These are phyloP conservation scores for Phytophthora constricta DNA, from an alignment of 352 stramenopile genomes.

Conservation along the genomic window DNA sequence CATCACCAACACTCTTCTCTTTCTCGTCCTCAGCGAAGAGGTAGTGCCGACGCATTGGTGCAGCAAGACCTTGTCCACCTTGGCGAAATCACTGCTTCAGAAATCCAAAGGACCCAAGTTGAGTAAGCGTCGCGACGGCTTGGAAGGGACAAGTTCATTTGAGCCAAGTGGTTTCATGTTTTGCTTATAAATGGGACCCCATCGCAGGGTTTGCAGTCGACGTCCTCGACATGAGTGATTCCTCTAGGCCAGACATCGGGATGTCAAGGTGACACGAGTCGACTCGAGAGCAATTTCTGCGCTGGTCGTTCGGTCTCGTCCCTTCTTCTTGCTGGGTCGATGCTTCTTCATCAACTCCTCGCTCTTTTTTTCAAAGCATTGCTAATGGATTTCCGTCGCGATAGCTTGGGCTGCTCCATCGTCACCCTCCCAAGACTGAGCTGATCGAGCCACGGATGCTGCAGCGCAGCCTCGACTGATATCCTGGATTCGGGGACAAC, in stretches of 20 bases:
- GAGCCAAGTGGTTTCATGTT: conserved; percentile 20
- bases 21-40: conserved; percentile 65
- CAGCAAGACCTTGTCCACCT: neutral
- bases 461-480: conserved; percentile 54
- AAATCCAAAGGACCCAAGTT: too few relatives aligned
- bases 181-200: conserved; percentile 29
- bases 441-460: conserved; percentile 59
- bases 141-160: conserved; percentile 8
- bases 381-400: conserved; percentile 33
- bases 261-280: conserved; percentile 59
- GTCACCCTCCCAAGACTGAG: neutral
- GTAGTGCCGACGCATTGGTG: conserved; percentile 65
- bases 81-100: too few relatives aligned
- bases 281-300: conserved; percentile 69
- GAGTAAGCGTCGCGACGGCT: conserved; percentile 28
- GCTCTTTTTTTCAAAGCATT: conserved; percentile 35
- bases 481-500: conserved; percentile 52
- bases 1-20: conserved; percentile 69
- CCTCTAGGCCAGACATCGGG: conserved; percentile 28
- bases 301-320: conserved; percentile 34
- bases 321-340: conserved; percentile 25
- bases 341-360: conserved; percentile 41
- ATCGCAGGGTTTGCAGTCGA: neutral
- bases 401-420: conserved; percentile 16
- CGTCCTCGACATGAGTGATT: too few relatives aligned